Evolutionary conservation across 805 yeast genomes (phyloP), one percentile per base, ranked within the genome.

Genomic region (Pichia membranifaciens): DNA sequence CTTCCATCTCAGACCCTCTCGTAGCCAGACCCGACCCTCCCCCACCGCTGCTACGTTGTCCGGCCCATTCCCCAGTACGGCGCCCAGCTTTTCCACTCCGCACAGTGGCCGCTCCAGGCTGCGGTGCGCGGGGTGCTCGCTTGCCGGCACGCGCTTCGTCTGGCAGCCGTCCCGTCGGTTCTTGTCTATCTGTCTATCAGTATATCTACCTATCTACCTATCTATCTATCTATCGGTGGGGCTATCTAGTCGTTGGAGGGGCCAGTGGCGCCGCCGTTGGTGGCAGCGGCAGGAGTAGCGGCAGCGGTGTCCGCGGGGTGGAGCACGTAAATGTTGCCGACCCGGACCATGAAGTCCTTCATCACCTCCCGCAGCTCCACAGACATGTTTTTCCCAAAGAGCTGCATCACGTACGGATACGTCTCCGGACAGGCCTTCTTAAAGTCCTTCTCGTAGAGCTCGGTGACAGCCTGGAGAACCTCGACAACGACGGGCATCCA

Each of bases 401-500:
- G 70, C 45, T 69, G 70, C 59, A 84, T 65, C 29, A 82, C 79
- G 43, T 79, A 67, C 31, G 71, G 73, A 63, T 83, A 85, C 69
- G 84, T 75, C 17, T 63, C 70, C 0, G 87, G 80, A 55, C 85
- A 74, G 57, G 78, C 72, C 44, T 64, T 63, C 32, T 62, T 61
- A 62, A 87, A 88, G 62, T 88, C 95, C 1, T 69, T 77, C 43
- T 81, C 86, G 56, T 84, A 86, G 54, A 93, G 74, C 58, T 82
- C 86, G 41, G 79, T 78, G 58, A 82, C 84, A 3, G 96, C 96
- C 61, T 85, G 89, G 53, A 84, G 69, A 21, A 93, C 84, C 61
- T 86, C 96, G 31, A 87, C 84, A 35, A 91, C 88, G 17, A 93
- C 97, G 0, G 98, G 97, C 57, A 85, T 75, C 95, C 97, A 84